phyloP scores from a whole-genome alignment of 1,284 basidiomycete genomes.

The Exobasidium rhododendri region DNA sequence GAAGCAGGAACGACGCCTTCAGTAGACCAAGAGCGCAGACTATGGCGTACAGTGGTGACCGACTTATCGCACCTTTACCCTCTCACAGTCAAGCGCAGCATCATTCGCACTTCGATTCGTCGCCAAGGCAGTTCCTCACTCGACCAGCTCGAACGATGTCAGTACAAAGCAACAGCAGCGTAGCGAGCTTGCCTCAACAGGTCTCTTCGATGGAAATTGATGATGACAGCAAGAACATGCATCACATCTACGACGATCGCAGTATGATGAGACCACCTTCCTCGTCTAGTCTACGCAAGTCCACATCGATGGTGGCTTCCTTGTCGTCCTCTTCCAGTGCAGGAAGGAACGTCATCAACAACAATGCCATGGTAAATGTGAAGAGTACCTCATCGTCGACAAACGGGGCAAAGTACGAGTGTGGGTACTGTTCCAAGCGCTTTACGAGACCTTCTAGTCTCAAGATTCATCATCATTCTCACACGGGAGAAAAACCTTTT shows the following conservation, averaged over 20 bases:
- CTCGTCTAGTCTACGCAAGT: no score
- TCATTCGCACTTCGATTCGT: background rate
- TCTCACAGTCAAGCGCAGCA: constrained; percentile 18
- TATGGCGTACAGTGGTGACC: constrained; percentile 27
- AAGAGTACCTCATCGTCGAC: no score
- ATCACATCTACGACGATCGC: background rate
- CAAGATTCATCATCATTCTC: constrained; percentile 50
- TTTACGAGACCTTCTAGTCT: constrained; percentile 49
- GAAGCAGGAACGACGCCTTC: background rate
- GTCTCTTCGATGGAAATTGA: constrained; percentile 12
- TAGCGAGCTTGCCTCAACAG: constrained; percentile 2
- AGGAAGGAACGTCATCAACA: no score
- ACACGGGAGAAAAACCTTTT: constrained; percentile 53
- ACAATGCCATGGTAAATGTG: no score
- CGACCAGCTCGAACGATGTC: background rate
- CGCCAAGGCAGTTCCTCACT: background rate
- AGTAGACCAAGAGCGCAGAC: constrained; percentile 32
- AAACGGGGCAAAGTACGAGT: constrained; percentile 39
- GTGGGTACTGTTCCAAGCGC: constrained; percentile 46
- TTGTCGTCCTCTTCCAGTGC: no score
- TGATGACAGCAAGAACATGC: background rate
- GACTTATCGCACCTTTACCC: constrained; percentile 35
- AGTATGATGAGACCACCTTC: constrained; percentile 1
- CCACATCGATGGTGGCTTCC: constrained; percentile 23
- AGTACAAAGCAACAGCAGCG: background rate